A percentile compares a stretch with the other conserved stretches of the same genome.
Conservation (phyloP, 2,329 filamentous ascomycete species). For the Ophiostoma ips region DNA sequence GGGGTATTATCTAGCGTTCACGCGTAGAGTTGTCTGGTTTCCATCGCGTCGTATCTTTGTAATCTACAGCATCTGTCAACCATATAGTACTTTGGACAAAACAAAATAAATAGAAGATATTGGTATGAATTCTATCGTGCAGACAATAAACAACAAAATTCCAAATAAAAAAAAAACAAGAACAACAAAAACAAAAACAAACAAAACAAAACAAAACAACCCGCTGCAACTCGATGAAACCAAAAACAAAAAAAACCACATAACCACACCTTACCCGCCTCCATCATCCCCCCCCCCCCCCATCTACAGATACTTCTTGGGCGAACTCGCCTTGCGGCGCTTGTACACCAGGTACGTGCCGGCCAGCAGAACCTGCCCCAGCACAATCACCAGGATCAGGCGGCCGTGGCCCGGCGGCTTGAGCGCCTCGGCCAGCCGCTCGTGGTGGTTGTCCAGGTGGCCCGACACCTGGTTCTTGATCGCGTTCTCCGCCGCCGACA, state of each 20-base stretch:
- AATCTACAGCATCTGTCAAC: too few relatives aligned
- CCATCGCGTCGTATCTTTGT: too few relatives aligned
- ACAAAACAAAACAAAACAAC: too few relatives aligned
- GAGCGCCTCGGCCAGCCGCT: slow-evolving; percentile 29
- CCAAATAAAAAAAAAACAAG: too few relatives aligned
- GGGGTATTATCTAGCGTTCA: slow-evolving; percentile 12
- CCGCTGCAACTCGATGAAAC: background rate
- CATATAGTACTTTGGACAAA: too few relatives aligned
- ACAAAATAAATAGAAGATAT: too few relatives aligned
- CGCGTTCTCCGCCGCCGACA: slow-evolving; percentile 29
- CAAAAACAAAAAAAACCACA: background rate
- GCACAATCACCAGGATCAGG: slow-evolving; percentile 57
- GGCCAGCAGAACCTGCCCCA: slow-evolving; percentile 57
- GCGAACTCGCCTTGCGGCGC: slow-evolving; percentile 55
- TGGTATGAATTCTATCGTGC: too few relatives aligned
- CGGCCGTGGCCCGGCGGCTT: slow-evolving; percentile 35
- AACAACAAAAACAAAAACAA: too few relatives aligned
- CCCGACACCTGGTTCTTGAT: slow-evolving; percentile 35
- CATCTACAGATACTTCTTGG: slow-evolving; percentile 93
- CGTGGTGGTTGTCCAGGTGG: slow-evolving; percentile 28
- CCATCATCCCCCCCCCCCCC: too few relatives aligned
- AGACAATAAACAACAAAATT: too few relatives aligned
- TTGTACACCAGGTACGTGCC: slow-evolving; percentile 66
- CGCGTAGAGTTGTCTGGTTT: too few relatives aligned
- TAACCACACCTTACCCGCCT: background rate